Evolutionary conservation across 192 early-diverging fungal genomes (phyloP), one percentile per base, ranked within the genome.

Genomic region (Coemansia javaensis): DNA sequence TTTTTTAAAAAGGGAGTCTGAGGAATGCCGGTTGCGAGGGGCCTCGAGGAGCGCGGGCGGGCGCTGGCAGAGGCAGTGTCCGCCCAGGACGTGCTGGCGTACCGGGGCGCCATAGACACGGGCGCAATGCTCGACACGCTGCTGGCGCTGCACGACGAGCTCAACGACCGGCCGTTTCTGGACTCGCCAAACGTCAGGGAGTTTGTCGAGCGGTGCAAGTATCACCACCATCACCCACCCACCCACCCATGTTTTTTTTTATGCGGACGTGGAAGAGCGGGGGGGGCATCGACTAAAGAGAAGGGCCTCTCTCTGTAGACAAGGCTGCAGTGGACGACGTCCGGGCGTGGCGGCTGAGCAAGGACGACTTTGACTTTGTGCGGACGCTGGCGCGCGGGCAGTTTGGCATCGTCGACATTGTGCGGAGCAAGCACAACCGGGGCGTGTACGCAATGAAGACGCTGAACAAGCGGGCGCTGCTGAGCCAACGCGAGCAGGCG

Each of bases 361-460:
- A 66, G 32, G 21, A 23, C 5, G 70, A 74, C 49, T 74, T 66
- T 56, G 70, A 74, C 53, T 53, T 57, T 53, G 42, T 74, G 14
- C 50, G 63, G 24, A 61, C 70, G 30, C 55, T 74, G 44, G 70
- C 70, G 16, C 63, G 70, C 28, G 70, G 70, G 7, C 70, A 74
- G 63, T 74, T 74, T 57, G 70, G 70, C 13, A 74, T 74, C 13
- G 70, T 94, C 14, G 88, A 85, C 34, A 84, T 94, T 27, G 90
- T 94, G 7, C 69, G 78, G 13, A 80, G 81, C 48, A 88, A 83
- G 35, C 62, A 76, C 10, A 81, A 87, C 57, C 75, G 77, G 36
- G 71, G 67, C 38, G 79, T 85, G 15, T 91, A 90, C 63, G 89
- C 89, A 9, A 87, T 91, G 85, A 88, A 88, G 48, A 82, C 81